Base-by-base conservation (phyloP, 2,329 filamentous ascomycete species). In the Zymoseptoria pseudotritici region DNA sequence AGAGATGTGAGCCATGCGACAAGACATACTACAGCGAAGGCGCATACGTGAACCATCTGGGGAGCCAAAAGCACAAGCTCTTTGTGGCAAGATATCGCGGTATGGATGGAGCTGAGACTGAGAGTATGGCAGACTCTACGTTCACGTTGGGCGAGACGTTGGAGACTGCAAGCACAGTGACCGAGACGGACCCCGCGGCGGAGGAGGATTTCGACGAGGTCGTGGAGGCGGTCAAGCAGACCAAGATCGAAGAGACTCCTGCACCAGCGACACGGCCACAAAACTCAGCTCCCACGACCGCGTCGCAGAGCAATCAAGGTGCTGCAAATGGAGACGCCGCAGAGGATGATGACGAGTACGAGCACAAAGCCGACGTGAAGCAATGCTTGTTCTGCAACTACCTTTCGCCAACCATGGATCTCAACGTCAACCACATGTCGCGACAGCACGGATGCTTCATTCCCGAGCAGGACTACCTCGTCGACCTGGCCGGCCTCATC, bases 1-100 rank as follows among this genome's bases (percentile, higher is more conserved):
- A 89, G 71, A 78, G 81, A 29, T 99, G 94, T 75, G 80, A 85
- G 2, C 82, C 86, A 20, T 99, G 94, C 79, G 84, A 89, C 70
- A 96, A 96, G 79, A 91, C 89, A 13, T 99, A 96, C 76, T 97
- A 88, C 79, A 97, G 92, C 77, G 90, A 97, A 72, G 97, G 97
- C 77, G 93, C 94, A 36, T 97, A 89, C 76, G 86, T 87, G 72
- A 99, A 97, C 76, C 94, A 99, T 72, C 75, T 97, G 59, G 86
- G 86, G 61, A 97, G 92, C 77, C 87, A 90, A 68, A 96, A 96
- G 76, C 94, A 99, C 76, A 90, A 86, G 75, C 79, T 84, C 58
- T 86, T 86, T 67, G 81, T 88, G 60, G 80, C 83, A 10, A 75
- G 75, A 24, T 67, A 79, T 31, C 64, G 72, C 71, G 57, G 77